phyloP scores from a whole-genome alignment of 352 stramenopile species.

The Phytophthora multivora region DNA sequence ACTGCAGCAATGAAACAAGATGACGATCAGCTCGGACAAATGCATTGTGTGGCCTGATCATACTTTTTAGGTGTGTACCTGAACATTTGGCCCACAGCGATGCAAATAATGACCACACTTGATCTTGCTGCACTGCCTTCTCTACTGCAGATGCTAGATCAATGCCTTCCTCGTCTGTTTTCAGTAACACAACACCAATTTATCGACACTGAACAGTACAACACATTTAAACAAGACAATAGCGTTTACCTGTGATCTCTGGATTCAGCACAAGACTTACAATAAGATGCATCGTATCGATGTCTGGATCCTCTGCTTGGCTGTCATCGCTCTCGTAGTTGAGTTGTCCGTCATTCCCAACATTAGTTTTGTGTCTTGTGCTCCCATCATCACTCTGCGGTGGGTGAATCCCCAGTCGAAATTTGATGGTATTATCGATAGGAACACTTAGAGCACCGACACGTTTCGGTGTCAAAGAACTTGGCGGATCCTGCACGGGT shows the following conservation, averaged over 20 bases:
- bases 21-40: background rate
- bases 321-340: conserved; percentile 18
- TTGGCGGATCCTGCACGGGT: background rate
- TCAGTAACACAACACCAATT: background rate
- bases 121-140: conserved; percentile 41
- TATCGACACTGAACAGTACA: background rate
- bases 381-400: conserved; percentile 9
- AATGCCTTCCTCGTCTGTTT: conserved; percentile 54
- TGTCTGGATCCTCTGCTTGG: conserved; percentile 8
- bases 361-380: background rate
- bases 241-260: conserved; percentile 32
- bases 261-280: conserved; percentile 41
- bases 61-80: conserved; percentile 42
- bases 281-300: conserved; percentile 31
- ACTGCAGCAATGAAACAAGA: conserved; percentile 14
- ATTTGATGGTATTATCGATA: conserved; percentile 37
- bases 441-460: background rate
- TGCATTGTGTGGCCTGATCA: background rate
- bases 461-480: conserved; percentile 6
- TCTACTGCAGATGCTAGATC: conserved; percentile 55
- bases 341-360: conserved; percentile 4
- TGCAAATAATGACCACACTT: conserved; percentile 38
- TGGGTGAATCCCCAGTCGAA: conserved; percentile 43
- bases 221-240: background rate
- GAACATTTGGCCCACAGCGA: conserved; percentile 44